These are phyloP conservation scores for Begonia masoniana DNA, from an alignment of 306 rosid species.

Conservation along the genomic window DNA sequence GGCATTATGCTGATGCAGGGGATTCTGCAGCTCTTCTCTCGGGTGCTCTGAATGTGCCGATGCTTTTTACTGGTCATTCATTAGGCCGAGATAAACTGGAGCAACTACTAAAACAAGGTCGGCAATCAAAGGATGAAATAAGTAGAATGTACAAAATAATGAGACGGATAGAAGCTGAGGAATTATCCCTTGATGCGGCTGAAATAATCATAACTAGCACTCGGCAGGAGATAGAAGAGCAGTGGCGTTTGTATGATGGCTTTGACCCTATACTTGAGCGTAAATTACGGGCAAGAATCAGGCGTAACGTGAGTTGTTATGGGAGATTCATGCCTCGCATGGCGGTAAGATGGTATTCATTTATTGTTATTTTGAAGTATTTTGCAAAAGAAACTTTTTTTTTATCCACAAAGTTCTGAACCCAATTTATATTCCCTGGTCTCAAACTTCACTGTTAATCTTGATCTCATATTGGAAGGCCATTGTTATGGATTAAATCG, in stretches of 20 bases:
- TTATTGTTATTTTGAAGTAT: too few relatives aligned
- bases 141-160: constrained; percentile 41
- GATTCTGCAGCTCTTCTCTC: constrained; percentile 52
- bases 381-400: too few relatives aligned
- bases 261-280: constrained; percentile 57
- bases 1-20: constrained; percentile 61
- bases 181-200: constrained; percentile 43
- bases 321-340: constrained; percentile 60
- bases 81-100: constrained; percentile 50
- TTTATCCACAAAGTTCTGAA: too few relatives aligned
- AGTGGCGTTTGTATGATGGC: constrained; percentile 57
- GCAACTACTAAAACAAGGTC: constrained; percentile 48
- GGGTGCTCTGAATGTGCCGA: constrained; percentile 47
- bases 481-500: too few relatives aligned
- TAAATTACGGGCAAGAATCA: constrained; percentile 42
- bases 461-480: too few relatives aligned
- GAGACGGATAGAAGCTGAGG: constrained; percentile 62
- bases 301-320: constrained; percentile 41
- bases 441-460: too few relatives aligned
- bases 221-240: constrained; percentile 52
- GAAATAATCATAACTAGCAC: constrained; percentile 56
- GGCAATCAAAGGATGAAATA: constrained; percentile 49
- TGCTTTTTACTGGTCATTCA: constrained; percentile 52
- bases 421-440: too few relatives aligned
- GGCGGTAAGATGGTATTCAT: constrained; percentile 22